Evolutionary conservation across 345 rosid species (phyloP).

Genomic region (Lagerstroemia speciosa): DNA sequence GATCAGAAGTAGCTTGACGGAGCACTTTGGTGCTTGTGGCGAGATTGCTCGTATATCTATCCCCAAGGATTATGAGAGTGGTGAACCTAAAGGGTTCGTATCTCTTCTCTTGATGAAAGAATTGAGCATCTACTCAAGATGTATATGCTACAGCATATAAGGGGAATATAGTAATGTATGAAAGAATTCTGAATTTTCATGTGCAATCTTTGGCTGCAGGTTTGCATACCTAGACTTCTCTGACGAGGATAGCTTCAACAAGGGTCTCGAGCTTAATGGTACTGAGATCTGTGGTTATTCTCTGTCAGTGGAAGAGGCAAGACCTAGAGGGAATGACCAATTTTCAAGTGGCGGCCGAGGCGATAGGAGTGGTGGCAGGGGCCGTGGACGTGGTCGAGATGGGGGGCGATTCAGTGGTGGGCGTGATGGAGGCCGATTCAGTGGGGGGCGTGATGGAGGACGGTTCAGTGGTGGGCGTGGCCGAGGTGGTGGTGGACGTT

Average conservation of each 20-base stretch:
- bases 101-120: not conserved
- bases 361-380: conserved; percentile 18
- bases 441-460: too few relatives aligned
- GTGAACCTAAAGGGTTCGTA: conserved; percentile 63
- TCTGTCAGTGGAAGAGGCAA: conserved; percentile 64
- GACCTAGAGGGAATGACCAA: conserved; percentile 34
- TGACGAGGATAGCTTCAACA: conserved; percentile 29
- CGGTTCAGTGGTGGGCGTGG: too few relatives aligned
- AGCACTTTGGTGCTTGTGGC: conserved; percentile 70
- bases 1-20: conserved; percentile 40
- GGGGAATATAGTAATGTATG: not conserved
- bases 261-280: conserved; percentile 56
- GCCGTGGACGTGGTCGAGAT: conserved; percentile 29
- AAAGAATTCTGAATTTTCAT: not conserved
- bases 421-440: conserved; percentile 9
- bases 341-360: conserved; percentile 30
- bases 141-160: not conserved
- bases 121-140: not conserved
- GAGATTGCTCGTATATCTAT: conserved; percentile 46
- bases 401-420: conserved; percentile 11
- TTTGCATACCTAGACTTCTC: conserved; percentile 61
- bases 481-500: conserved; percentile 25
- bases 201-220: conserved; percentile 25
- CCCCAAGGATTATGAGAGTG: conserved; percentile 64
- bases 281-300: conserved; percentile 35